Percentiles rank a stretch among this genome's conserved stretches.
Evolutionary conservation across 495 filamentous ascomycete genomes (phyloP).

Genomic region (Penicilliopsis zonata): DNA sequence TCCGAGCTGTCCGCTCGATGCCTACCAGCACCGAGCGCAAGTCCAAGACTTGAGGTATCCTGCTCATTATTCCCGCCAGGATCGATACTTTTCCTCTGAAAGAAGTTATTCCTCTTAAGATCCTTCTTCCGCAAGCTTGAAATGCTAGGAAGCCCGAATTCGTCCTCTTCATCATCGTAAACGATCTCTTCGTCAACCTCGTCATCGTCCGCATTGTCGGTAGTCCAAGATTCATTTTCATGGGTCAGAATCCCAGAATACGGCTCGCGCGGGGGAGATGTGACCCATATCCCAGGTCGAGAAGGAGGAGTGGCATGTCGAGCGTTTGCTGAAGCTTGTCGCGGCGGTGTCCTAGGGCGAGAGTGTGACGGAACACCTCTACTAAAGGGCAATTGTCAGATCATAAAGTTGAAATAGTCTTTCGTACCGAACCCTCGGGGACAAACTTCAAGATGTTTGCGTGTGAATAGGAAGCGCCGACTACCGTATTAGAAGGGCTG

Average conservation of each 20-base stretch:
- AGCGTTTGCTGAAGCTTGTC: constrained; percentile 23
- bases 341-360: constrained; percentile 51
- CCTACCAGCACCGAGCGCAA: constrained; percentile 20
- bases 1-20: constrained; percentile 68
- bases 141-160: constrained; percentile 86
- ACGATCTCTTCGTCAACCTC: constrained; percentile 57
- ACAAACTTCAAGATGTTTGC: constrained; percentile 86
- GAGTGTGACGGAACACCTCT: constrained; percentile 44
- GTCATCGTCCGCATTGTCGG: constrained; percentile 36
- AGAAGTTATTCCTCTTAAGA: constrained; percentile 33
- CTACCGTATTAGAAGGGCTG: constrained; percentile 50
- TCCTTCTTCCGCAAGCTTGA: constrained; percentile 72
- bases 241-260: constrained; percentile 68
- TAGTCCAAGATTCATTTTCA: constrained; percentile 62
- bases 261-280: constrained; percentile 51
- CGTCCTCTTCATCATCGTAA: constrained; percentile 82
- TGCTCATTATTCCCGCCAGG: constrained; percentile 24
- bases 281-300: constrained; percentile 35
- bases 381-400: constrained; percentile 12
- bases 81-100: constrained; percentile 30
- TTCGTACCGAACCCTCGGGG: constrained; percentile 35
- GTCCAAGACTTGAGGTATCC: constrained; percentile 19
- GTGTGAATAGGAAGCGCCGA: constrained; percentile 94
- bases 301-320: constrained; percentile 37
- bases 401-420: neutral